Evolutionary conservation across 2,329 filamentous ascomycete genomes (phyloP), one percentile per base, ranked within the genome.

Genomic region (Fusarium sp.): DNA sequence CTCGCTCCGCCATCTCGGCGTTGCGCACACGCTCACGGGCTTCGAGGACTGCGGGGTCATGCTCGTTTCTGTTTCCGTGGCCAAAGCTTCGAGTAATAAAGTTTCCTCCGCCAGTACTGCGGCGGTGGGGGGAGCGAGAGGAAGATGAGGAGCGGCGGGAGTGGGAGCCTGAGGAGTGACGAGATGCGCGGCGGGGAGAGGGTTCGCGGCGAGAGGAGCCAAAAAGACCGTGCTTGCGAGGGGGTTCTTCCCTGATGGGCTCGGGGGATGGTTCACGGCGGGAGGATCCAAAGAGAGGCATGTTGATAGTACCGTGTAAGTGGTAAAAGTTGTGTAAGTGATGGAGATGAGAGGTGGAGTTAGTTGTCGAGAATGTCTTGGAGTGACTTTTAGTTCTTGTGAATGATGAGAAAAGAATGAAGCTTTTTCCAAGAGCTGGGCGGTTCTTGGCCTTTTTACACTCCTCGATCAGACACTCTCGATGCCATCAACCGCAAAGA

Each of bases 1-100:
- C 90, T 8, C 84, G 82, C 82, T 94, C 92, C 0, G 91, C 90
- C 0, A 83, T 79, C 82, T 94, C 92, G 31, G 92, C 92, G 54
- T 83, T 82, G 74, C 90, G 84, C 22, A 94, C 88, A 36, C 89
- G 87, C 81, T 93, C 89, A 5, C 89, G 85, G 0, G 92, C 92
- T 25, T 88, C 85, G 2, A 88, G 77, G 78, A 94, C 93, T 72
- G 85, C 88, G 0, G 91, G 89, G 81, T 94, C 92, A 71, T 91
- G 86, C 54, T 87, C 84, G 52, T 65, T 54, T 59, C 63, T 63
- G 74, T 88, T 65, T 74, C 88, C 84, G 66, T 84, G 75, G 59
- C 86, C 85, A 66, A 87, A 84, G 61, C 81, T 82, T 52, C 85
- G 84, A 36, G 83, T 82, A 27, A 88, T 80, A 7, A 88, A 81